These are phyloP conservation scores for Lactarius quietus DNA, from an alignment of 768 basidiomycete genomes.

Conservation along the genomic window DNA sequence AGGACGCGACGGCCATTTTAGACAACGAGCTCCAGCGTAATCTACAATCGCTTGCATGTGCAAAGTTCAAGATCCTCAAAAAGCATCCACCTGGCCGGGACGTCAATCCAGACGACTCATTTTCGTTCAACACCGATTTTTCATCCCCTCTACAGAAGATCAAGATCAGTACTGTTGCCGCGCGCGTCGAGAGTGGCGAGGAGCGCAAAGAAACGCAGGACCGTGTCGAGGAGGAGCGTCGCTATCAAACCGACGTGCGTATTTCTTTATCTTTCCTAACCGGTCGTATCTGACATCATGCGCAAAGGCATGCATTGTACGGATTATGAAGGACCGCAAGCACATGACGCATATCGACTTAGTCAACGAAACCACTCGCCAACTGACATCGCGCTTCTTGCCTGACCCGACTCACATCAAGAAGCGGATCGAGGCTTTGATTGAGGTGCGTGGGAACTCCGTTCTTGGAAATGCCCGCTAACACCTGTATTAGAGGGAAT, in stretches of 20 bases:
- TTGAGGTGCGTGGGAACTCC: constrained; percentile 63
- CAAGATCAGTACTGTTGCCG: constrained; percentile 87
- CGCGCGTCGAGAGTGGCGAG: constrained; percentile 80
- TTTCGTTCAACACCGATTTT: constrained; percentile 87
- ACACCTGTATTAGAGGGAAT: constrained; percentile 65
- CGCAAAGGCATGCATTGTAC: constrained; percentile 90
- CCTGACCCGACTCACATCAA: constrained; percentile 88
- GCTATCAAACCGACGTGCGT: constrained; percentile 83
- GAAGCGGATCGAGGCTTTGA: constrained; percentile 87
- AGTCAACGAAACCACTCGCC: constrained; percentile 85
- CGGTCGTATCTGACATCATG: background rate
- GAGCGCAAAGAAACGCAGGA: constrained; percentile 89
- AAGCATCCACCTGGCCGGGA: constrained; percentile 90
- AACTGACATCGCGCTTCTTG: constrained; percentile 78
- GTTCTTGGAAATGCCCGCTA: background rate
- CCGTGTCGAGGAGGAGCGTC: constrained; percentile 88
- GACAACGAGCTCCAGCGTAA: constrained; percentile 84
- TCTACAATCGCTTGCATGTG: constrained; percentile 93
- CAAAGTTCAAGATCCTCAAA: constrained; percentile 87
- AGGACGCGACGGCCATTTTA: constrained; percentile 66
- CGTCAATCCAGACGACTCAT: constrained; percentile 67
- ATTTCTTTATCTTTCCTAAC: background rate
- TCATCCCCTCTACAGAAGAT: constrained; percentile 80
- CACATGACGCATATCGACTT: constrained; percentile 85
- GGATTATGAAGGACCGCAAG: constrained; percentile 96